Conservation (phyloP, 2,329 filamentous ascomycete genomes). For the Fusarium circinatum region DNA sequence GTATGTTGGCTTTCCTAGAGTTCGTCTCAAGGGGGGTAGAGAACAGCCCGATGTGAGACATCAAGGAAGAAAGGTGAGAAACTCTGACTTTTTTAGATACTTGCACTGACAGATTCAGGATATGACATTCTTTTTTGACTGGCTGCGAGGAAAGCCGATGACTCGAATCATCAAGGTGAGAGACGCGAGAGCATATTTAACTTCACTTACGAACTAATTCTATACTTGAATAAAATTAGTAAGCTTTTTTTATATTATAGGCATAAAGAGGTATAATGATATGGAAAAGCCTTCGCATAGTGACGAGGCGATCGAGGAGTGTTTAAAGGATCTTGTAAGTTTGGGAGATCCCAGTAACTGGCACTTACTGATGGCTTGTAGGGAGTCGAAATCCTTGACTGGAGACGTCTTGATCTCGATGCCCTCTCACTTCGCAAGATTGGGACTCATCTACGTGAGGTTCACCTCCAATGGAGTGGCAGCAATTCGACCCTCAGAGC, state of each 20-base stretch:
- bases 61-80: not conserved
- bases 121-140: constrained; percentile 16
- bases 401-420: not conserved
- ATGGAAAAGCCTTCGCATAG: constrained; percentile 17
- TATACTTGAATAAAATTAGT: too few relatives aligned
- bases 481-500: constrained; percentile 8
- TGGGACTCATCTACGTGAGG: constrained; percentile 1
- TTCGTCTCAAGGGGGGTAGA: not conserved
- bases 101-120: not conserved
- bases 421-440: not conserved
- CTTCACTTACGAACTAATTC: too few relatives aligned
- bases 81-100: too few relatives aligned
- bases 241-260: too few relatives aligned
- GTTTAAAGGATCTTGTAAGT: constrained; percentile 6
- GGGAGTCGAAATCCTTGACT: not conserved
- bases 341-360: rapidly evolving
- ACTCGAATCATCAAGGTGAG: constrained; percentile 12
- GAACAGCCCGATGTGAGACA: not conserved
- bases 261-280: too few relatives aligned
- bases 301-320: constrained; percentile 12
- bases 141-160: not conserved
- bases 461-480: constrained; percentile 19
- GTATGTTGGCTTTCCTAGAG: constrained; percentile 13
- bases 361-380: not conserved
- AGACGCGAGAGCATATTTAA: too few relatives aligned